Conservation (phyloP, 2,329 filamentous ascomycete genomes). For the Lanzia echinophila region DNA sequence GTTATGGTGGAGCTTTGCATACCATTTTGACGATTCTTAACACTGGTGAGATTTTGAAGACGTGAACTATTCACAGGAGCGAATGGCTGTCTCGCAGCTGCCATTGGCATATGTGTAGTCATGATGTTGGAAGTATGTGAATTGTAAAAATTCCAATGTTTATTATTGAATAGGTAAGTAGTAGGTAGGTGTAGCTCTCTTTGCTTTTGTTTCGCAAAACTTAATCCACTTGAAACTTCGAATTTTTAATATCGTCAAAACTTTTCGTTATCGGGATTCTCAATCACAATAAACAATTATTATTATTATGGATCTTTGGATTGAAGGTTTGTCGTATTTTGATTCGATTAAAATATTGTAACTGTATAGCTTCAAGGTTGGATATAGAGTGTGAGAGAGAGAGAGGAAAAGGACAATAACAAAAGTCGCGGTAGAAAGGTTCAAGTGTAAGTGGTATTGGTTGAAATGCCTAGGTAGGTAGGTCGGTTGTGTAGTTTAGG, state of each 20-base stretch:
- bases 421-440: not conserved
- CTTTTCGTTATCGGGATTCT: too few species aligned
- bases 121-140: constrained; percentile 12
- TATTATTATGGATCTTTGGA: not conserved
- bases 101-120: constrained; percentile 24
- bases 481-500: not conserved
- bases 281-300: not conserved
- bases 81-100: constrained; percentile 57
- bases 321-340: not conserved
- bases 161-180: not conserved
- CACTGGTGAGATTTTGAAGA: constrained; percentile 63
- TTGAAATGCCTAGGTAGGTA: too few species aligned
- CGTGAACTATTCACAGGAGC: constrained; percentile 63
- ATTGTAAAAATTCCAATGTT: not conserved
- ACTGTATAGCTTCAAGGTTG: not conserved
- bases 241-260: not conserved
- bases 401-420: not conserved
- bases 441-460: too few species aligned
- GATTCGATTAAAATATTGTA: not conserved
- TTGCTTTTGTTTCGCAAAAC: not conserved
- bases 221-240: not conserved
- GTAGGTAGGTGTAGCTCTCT: not conserved
- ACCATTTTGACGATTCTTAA: constrained; percentile 75
- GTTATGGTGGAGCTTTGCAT: constrained; percentile 23
- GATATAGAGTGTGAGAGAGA: not conserved